phyloP scores from a whole-genome alignment of 1,284 basidiomycete species.

The Ganoderma boninense region DNA sequence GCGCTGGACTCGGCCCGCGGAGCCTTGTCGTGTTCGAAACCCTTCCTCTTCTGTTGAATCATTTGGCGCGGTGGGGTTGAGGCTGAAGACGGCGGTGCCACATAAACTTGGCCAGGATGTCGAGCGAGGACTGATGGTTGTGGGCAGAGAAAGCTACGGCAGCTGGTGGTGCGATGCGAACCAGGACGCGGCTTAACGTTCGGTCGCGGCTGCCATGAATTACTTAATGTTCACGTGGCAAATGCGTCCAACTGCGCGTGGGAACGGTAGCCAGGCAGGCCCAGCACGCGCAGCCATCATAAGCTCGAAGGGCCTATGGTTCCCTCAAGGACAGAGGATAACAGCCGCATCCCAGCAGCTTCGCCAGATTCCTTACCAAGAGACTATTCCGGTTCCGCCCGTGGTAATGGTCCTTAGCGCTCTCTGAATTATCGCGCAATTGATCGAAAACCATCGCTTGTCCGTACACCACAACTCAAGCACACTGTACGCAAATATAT shows the following conservation, averaged over 20 bases:
- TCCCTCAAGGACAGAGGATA: background rate
- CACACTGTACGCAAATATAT: no score
- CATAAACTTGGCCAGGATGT: background rate
- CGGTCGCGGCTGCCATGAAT: slow-evolving; percentile 51
- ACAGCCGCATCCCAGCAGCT: no score
- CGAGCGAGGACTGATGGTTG: background rate
- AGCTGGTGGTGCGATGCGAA: slow-evolving; percentile 56
- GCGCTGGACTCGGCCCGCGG: slow-evolving; percentile 43
- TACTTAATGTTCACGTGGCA: slow-evolving; percentile 35
- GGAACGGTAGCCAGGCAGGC: background rate
- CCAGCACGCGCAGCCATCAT: background rate
- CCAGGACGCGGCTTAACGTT: slow-evolving; percentile 49
- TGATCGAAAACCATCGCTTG: no score
- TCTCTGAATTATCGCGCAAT: no score
- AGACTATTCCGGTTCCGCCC: no score
- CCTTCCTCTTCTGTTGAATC: slow-evolving; percentile 40
- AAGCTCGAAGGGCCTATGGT: background rate
- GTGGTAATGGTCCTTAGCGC: no score
- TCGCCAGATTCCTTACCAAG: no score
- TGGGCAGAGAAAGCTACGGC: slow-evolving; percentile 35
- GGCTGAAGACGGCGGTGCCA: slow-evolving; percentile 28
- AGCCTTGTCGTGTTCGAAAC: slow-evolving; percentile 46
- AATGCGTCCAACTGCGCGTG: slow-evolving; percentile 10
- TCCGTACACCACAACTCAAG: no score
- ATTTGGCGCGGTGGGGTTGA: slow-evolving; percentile 36